Conservation (phyloP, 2,329 filamentous ascomycete genomes). For the Fusarium lyarnte region DNA sequence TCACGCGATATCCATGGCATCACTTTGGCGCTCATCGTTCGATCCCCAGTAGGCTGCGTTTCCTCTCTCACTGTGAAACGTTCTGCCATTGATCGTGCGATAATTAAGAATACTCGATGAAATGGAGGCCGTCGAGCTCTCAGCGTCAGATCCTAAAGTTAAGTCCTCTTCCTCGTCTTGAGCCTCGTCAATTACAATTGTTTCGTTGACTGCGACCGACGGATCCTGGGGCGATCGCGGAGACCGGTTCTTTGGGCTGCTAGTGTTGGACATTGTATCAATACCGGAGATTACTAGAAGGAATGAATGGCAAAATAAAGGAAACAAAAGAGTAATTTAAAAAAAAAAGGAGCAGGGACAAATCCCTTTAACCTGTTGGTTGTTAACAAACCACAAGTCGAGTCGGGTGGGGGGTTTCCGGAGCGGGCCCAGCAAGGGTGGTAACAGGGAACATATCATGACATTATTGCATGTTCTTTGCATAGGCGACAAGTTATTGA, state of each 20-base stretch:
- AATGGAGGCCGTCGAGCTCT: background rate
- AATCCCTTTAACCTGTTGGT: background rate
- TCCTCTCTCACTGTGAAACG: background rate
- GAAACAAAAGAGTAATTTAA: accelerated
- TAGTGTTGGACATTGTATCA: background rate
- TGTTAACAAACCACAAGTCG: accelerated
- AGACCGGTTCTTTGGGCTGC: background rate
- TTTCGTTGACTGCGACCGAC: background rate
- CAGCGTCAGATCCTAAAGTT: background rate
- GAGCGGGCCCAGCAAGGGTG: background rate
- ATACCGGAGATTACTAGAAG: accelerated
- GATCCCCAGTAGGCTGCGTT: background rate
- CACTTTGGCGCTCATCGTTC: background rate
- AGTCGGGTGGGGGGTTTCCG: background rate
- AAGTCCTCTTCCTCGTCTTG: background rate
- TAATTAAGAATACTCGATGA: background rate
- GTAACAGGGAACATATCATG: background rate
- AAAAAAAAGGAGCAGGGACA: background rate
- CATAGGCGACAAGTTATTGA: background rate
- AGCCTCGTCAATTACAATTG: background rate
- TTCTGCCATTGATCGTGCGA: background rate
- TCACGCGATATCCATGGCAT: background rate
- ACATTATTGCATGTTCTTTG: background rate
- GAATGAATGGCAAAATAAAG: too few relatives aligned
- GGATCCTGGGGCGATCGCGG: background rate